Evolutionary conservation across 2,329 filamentous ascomycete species (phyloP), one percentile per base, ranked within the genome.

Genomic region (Alternaria ventricosa): DNA sequence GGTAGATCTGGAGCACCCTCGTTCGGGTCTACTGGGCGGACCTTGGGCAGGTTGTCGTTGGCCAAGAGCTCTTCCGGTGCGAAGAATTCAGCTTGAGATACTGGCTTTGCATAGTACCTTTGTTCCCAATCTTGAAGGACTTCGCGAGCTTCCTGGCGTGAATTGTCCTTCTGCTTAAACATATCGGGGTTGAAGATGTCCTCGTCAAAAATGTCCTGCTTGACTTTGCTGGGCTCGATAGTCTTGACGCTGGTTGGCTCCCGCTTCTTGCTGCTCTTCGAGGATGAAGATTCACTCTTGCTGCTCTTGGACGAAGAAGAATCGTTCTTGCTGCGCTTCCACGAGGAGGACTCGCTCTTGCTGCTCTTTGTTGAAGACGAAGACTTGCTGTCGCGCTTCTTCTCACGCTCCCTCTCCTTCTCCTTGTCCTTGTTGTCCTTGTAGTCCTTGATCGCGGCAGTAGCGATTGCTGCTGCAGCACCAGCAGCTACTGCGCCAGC

Each of bases 61-160:
- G 83, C 75, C 15, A 76, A 67, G 8, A 84, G 78, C 51, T 84
- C 82, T 47, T 78, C 77, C 1, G 83, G 83, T 11, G 81, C 79
- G 58, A 84, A 86, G 75, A 85, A 84, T 4, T 83, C 82, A 2
- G 82, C 83, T 68, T 82, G 81, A 8, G 78, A 79, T 10, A 78
- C 74, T 10, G 77, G 74, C 41, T 75, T 74, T 10, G 77, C 71
- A 27, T 74, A 79, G 68, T 84, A 84, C 41, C 79, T 76, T 12
- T 81, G 73, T 58, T 84, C 79, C 66, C 79, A 77, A 23, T 85
- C 83, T 46, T 79, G 71, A 27, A 83, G 73, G 13, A 85, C 76
- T 28, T 82, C 79, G 8, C 75, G 73, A 5, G 81, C 79, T n/a
- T 79, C 76, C 22, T 77, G 57, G n/a, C 57, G 45, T 13, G 57